Evolutionary conservation across 2,329 filamentous ascomycete species (phyloP).

Genomic region (Microthyrium microscopicum): DNA sequence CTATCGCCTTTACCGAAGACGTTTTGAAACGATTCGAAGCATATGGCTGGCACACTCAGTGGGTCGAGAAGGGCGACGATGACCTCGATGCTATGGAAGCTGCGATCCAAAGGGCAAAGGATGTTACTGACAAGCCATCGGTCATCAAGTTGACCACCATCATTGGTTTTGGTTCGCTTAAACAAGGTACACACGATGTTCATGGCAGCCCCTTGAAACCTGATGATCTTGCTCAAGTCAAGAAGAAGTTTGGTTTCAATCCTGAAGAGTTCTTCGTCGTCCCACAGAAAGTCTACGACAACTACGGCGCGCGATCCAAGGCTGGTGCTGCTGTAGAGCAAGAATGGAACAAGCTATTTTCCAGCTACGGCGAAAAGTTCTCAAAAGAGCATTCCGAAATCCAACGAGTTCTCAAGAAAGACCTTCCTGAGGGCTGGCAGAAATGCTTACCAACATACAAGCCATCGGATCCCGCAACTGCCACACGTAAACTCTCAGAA

Average conservation of each 20-base stretch:
- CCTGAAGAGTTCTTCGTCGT: constrained; percentile 85
- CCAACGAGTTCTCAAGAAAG: constrained; percentile 57
- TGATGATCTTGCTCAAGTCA: constrained; percentile 85
- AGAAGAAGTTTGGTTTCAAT: constrained; percentile 92
- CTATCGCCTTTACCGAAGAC: constrained; percentile 92
- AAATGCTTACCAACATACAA: constrained; percentile 86
- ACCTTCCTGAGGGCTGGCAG: constrained; percentile 93
- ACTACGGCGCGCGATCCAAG: constrained; percentile 68
- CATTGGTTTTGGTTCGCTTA: constrained; percentile 88
- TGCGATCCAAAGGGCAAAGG: constrained; percentile 70
- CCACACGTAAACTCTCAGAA: constrained; percentile 94
- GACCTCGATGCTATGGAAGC: constrained; percentile 78
- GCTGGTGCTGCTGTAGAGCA: constrained; percentile 79
- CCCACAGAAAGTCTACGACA: constrained; percentile 84
- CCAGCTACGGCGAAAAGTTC: constrained; percentile 69
- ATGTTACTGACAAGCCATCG: constrained; percentile 88
- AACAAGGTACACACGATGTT: constrained; percentile 86
- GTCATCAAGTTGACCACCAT: constrained; percentile 95
- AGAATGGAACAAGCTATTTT: constrained; percentile 88
- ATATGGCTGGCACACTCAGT: constrained; percentile 87
- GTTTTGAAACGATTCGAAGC: constrained; percentile 87
- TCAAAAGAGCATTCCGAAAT: constrained; percentile 68
- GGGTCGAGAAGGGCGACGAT: constrained; percentile 73
- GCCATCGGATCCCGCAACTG: constrained; percentile 64
- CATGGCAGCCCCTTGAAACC: constrained; percentile 93